Evolutionary conservation across 352 stramenopile species (phyloP), one percentile per base, ranked within the genome.

Genomic region (Pseudoperonospora humuli): DNA sequence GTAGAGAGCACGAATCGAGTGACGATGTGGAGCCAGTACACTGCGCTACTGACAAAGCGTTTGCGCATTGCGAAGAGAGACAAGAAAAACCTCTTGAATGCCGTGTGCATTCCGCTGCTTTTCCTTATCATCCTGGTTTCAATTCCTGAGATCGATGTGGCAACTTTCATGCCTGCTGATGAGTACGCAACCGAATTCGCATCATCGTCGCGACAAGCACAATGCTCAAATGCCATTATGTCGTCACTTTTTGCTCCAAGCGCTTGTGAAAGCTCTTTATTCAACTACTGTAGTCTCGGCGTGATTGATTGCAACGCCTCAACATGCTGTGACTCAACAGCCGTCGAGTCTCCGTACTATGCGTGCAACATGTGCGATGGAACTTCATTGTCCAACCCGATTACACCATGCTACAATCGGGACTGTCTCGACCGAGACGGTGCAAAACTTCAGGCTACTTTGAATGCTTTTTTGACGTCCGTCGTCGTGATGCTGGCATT

Each of bases 401-500:
- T 50, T 7, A 56, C 27, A 0, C 58, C 58, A 20, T 75, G 67
- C 46, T 78, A 67, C 55, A 75, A 73, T 43, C 43, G 39, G 14
- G 49, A 59, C 25, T 88, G 75, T 38, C 41, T 88, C 8, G 50
- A 59, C 14, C 54, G 67, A 18, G 52, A 76, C 39, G 73, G 58
- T 21, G 70, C 73, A 11, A 85, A 84, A 47, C 60, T 85, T 2
- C 72, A 87, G 36, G 61, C 63, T 25, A 70, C 64, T 27, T 47
- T 87, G 15, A 87, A 85, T 27, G 68, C 63, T 0, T 84, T 88
- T 49, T 55, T 86, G 25, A 61, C 64, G 15, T 58, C 67, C 0
- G 62, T 86, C 45, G 57, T 88, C 32, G 60, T 76, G 7, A 74
- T 84, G 56, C 51, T 88, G 20, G 76, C 70, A 23, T 85, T 86